Evolutionary conservation across 257 asterid genomes (phyloP).

Genomic region (Primulina huaijiensis): DNA sequence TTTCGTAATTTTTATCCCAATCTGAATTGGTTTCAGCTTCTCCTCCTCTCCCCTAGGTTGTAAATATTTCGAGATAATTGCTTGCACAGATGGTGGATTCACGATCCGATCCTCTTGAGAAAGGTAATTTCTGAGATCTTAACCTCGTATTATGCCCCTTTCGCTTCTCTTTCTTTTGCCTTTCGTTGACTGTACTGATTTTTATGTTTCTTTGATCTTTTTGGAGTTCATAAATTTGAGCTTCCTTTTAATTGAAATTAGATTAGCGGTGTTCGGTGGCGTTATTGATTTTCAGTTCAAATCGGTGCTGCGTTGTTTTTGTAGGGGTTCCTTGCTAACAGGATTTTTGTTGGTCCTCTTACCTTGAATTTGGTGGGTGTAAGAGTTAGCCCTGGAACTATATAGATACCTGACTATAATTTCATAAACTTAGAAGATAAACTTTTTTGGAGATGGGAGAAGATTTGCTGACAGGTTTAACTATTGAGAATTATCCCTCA

Average conservation of each 20-base stretch:
- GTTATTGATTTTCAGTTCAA: constrained; percentile 19
- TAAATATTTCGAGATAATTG: constrained; percentile 29
- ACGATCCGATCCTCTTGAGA: neutral
- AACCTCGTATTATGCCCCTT: neutral
- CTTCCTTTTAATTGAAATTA: constrained; percentile 17
- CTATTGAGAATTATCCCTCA: constrained; percentile 52
- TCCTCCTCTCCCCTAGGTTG: neutral
- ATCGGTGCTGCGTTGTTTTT: constrained; percentile 22
- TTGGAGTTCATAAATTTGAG: constrained; percentile 21
- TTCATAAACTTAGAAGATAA: constrained; percentile 8
- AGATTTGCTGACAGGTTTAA: constrained; percentile 43
- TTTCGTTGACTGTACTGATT: constrained; percentile 19
- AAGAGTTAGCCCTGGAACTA: constrained; percentile 13
- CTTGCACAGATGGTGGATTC: constrained; percentile 34
- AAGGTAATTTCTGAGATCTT: constrained; percentile 29
- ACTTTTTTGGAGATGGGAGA: constrained; percentile 41
- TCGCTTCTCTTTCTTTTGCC: neutral
- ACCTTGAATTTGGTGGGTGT: constrained; percentile 22
- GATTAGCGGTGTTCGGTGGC: constrained; percentile 3
- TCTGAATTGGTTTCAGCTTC: constrained; percentile 11
- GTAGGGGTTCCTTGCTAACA: constrained; percentile 9
- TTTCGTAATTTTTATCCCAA: constrained; percentile 8
- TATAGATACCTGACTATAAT: constrained; percentile 14
- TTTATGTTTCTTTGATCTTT: constrained; percentile 3
- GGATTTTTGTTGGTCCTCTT: neutral